Conservation (phyloP, 768 basidiomycete genomes). For the Termitomyces sp. region DNA sequence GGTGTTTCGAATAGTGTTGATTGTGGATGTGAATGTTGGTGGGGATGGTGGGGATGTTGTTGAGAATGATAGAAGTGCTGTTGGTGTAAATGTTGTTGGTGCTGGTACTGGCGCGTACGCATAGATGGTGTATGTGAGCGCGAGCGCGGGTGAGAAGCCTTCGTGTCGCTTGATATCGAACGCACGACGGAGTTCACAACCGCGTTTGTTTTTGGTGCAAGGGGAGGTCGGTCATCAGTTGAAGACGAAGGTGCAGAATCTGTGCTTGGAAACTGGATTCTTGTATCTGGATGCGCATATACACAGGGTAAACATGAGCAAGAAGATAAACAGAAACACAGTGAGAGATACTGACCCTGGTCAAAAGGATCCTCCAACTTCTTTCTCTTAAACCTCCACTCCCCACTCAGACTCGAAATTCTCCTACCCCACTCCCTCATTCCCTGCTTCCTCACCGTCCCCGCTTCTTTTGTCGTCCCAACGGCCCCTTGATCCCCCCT, state of each 20-base stretch:
- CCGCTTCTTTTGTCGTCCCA: conserved; percentile 26
- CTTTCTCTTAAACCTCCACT: conserved; percentile 41
- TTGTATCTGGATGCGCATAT: conserved; percentile 9
- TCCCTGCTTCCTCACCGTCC: conserved; percentile 21
- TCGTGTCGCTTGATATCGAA: conserved; percentile 10
- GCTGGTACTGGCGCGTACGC: conserved; percentile 20
- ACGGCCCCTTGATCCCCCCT: conserved; percentile 32
- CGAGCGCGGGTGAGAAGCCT: conserved; percentile 10
- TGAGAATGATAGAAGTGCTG: conserved; percentile 8
- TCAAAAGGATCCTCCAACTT: conserved; percentile 15
- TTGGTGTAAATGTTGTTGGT: conserved; percentile 20
- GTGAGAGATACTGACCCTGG: conserved; percentile 5
- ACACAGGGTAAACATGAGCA: neutral
- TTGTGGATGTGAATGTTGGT: neutral
- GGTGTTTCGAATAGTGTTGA: conserved; percentile 23
- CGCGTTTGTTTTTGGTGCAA: neutral
- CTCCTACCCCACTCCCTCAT: conserved; percentile 56
- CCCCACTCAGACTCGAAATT: conserved; percentile 55
- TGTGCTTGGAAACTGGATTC: conserved; percentile 17
- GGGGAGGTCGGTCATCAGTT: neutral
- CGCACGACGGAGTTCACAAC: neutral
- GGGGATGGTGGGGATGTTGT: conserved; percentile 20
- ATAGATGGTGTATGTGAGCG: conserved; percentile 31
- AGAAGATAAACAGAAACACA: neutral
- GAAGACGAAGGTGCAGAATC: neutral